Percentiles rank a stretch among this genome's conserved stretches.
phyloP scores from a whole-genome alignment of 2,329 filamentous ascomycete genomes.

The Pestalotiopsis sp. region DNA sequence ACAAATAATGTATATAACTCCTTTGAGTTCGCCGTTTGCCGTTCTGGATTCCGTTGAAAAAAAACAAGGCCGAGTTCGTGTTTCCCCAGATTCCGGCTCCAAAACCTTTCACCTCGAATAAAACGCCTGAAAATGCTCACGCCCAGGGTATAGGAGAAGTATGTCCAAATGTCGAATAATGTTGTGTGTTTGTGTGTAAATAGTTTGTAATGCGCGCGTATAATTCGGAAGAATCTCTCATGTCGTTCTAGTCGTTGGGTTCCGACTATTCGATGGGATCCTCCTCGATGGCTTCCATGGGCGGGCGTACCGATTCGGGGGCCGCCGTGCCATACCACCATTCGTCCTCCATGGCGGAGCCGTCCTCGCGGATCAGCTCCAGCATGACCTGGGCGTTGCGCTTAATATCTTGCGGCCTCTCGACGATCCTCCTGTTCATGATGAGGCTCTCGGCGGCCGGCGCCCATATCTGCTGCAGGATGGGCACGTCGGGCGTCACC shows the following conservation, averaged over 20 bases:
- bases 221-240: neutral
- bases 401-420: slow-evolving; percentile 59
- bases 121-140: slow-evolving; percentile 32
- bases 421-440: slow-evolving; percentile 58
- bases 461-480: slow-evolving; percentile 62
- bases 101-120: slow-evolving; percentile 3
- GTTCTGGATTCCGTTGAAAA: slow-evolving; percentile 8
- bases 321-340: slow-evolving; percentile 60
- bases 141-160: slow-evolving; percentile 11
- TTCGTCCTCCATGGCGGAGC: slow-evolving; percentile 58
- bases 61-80: neutral
- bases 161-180: neutral
- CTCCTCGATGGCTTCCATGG: slow-evolving; percentile 51
- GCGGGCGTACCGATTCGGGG: slow-evolving; percentile 55
- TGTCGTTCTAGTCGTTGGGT: neutral
- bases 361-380: slow-evolving; percentile 64
- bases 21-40: slow-evolving; percentile 18
- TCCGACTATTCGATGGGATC: slow-evolving; percentile 40
- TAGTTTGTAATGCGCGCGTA: neutral
- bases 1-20: slow-evolving; percentile 15
- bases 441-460: slow-evolving; percentile 63
- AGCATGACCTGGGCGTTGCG: slow-evolving; percentile 63
- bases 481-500: slow-evolving; percentile 56
- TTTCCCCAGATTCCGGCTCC: neutral
- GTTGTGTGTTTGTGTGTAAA: neutral